These are phyloP conservation scores for Lactuca sativa DNA, from an alignment of 129 eudicot genomes.

Conservation along the genomic window DNA sequence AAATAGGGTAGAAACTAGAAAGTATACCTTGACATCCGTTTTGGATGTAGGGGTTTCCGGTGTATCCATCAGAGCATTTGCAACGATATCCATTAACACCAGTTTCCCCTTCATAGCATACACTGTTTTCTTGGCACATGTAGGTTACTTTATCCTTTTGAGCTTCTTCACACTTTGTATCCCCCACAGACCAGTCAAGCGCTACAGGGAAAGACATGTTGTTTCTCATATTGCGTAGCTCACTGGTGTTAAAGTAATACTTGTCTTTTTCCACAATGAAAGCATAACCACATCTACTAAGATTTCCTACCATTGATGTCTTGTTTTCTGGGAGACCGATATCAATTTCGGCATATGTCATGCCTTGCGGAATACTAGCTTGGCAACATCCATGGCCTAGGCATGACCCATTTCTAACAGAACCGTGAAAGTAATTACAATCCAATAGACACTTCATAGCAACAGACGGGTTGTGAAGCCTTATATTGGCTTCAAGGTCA, in stretches of 20 bases:
- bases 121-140: constrained; percentile 16
- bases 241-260: neutral
- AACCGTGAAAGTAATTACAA: neutral
- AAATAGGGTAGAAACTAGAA: neutral
- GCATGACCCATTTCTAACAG: neutral
- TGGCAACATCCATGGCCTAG: constrained; percentile 6
- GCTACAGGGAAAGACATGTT: constrained; percentile 5
- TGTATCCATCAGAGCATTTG: constrained; percentile 22
- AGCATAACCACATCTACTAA: constrained; percentile 19
- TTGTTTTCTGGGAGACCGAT: neutral
- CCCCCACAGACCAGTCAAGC: constrained; percentile 30
- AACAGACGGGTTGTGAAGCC: neutral
- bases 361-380: neutral
- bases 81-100: constrained; percentile 22
- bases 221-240: neutral
- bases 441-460: neutral
- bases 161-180: constrained; percentile 28
- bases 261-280: constrained; percentile 18
- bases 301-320: neutral
- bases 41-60: constrained; percentile 18
- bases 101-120: neutral
- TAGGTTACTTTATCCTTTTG: constrained; percentile 9
- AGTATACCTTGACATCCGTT: constrained; percentile 14
- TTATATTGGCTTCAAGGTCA: neutral
- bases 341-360: neutral